A percentile compares a stretch with the other conserved stretches of the same genome.
phyloP scores from a whole-genome alignment of 2,329 filamentous ascomycete genomes.

The Salinomyces thailandicus region DNA sequence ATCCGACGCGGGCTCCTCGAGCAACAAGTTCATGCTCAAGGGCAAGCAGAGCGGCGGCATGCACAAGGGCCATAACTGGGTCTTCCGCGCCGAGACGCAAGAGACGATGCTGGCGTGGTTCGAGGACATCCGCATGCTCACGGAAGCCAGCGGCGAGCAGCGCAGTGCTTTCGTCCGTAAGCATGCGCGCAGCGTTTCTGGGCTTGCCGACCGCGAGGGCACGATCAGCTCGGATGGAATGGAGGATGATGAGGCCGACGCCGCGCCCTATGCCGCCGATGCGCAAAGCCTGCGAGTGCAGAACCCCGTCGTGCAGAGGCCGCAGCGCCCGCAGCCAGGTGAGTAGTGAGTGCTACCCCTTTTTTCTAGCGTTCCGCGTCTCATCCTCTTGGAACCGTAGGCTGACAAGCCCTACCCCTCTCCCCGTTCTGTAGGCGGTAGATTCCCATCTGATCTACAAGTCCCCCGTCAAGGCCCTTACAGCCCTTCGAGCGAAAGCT shows the following conservation, averaged over 20 bases:
- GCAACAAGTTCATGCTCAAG: constrained; percentile 96
- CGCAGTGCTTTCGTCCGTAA: constrained; percentile 76
- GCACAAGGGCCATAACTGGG: constrained; percentile 68
- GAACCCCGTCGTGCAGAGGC: constrained; percentile 31
- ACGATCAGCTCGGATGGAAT: constrained; percentile 64
- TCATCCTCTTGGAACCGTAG: constrained; percentile 2
- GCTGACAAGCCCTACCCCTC: constrained; percentile 2
- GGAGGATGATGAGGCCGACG: constrained; percentile 61
- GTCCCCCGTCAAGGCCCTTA: constrained; percentile 54
- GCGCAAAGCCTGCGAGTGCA: constrained; percentile 31
- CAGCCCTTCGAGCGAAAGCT: constrained; percentile 70
- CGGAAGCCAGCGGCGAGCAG: constrained; percentile 79
- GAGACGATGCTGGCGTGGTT: constrained; percentile 98
- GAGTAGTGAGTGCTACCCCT: constrained; percentile 36
- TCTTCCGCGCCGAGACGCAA: constrained; percentile 58
- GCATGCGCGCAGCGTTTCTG: constrained; percentile 69
- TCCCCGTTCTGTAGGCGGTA: constrained; percentile 38
- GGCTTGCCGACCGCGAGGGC: constrained; percentile 41
- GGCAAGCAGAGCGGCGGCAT: constrained; percentile 91
- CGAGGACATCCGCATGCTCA: constrained; percentile 81
- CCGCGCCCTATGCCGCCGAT: constrained; percentile 54
- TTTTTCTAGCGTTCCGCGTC: constrained; percentile 14
- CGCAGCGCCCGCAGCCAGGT: constrained; percentile 74
- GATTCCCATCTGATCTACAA: constrained; percentile 90
- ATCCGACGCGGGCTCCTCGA: constrained; percentile 69